phyloP scores from a whole-genome alignment of 805 yeast species.

The Suhomyces canberraensis region DNA sequence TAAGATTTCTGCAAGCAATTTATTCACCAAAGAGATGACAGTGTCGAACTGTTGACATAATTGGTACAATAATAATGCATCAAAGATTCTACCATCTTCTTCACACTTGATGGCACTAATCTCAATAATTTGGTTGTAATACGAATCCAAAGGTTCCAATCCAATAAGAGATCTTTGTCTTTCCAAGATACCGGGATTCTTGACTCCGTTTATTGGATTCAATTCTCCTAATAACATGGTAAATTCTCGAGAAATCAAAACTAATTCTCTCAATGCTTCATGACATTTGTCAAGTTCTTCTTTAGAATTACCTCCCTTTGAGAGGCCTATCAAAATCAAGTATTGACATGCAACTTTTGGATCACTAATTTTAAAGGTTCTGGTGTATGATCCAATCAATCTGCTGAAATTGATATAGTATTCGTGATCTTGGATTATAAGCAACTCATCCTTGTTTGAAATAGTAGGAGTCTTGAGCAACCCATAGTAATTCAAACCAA shows the following conservation, averaged over 20 bases:
- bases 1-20: conserved; percentile 73
- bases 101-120: conserved; percentile 84
- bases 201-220: conserved; percentile 61
- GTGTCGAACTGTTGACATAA: conserved; percentile 83
- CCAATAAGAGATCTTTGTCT: conserved; percentile 64
- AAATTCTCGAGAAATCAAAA: conserved; percentile 83
- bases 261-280: conserved; percentile 78
- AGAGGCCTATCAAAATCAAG: conserved; percentile 63
- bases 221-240: conserved; percentile 80
- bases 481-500: conserved; percentile 73
- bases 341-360: conserved; percentile 93
- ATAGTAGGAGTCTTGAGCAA: conserved; percentile 50
- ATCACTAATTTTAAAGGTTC: conserved; percentile 78
- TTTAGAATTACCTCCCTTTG: conserved; percentile 30
- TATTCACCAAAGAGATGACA: conserved; percentile 71
- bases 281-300: conserved; percentile 59
- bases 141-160: conserved; percentile 56
- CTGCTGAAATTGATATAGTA: conserved; percentile 52
- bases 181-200: conserved; percentile 82
- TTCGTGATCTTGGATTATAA: conserved; percentile 30
- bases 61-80: conserved; percentile 82
- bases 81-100: conserved; percentile 85
- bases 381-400: conserved; percentile 73
- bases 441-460: conserved; percentile 32
- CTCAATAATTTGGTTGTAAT: conserved; percentile 69